Evolutionary conservation across 2,329 filamentous ascomycete species (phyloP).

Genomic region (Tolypocladium tundrense): DNA sequence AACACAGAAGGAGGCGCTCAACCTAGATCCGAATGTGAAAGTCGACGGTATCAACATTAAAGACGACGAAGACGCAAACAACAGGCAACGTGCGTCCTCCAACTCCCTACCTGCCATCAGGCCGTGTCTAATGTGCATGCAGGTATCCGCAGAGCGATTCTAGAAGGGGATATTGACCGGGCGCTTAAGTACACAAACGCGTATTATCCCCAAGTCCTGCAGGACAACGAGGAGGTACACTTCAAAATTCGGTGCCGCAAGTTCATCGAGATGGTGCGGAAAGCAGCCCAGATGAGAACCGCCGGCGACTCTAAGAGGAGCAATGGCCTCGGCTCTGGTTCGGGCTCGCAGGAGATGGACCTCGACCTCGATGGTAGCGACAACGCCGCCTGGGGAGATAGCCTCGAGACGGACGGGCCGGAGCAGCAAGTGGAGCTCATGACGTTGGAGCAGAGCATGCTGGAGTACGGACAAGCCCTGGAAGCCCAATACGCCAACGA

Average conservation of each 20-base stretch:
- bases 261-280: slow-evolving; percentile 89
- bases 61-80: slow-evolving; percentile 78
- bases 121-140: slow-evolving; percentile 8
- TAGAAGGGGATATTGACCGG: slow-evolving; percentile 85
- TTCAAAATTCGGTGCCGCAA: slow-evolving; percentile 84
- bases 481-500: slow-evolving; percentile 68
- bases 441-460: slow-evolving; percentile 54
- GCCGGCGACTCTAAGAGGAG: slow-evolving; percentile 31
- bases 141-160: slow-evolving; percentile 79
- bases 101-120: neutral
- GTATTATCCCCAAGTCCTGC: slow-evolving; percentile 72
- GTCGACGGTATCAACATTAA: slow-evolving; percentile 54
- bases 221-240: slow-evolving; percentile 71
- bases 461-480: slow-evolving; percentile 71
- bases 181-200: slow-evolving; percentile 72
- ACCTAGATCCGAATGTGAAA: slow-evolving; percentile 41
- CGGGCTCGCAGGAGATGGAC: slow-evolving; percentile 41
- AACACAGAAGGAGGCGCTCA: slow-evolving; percentile 60
- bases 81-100: slow-evolving; percentile 61
- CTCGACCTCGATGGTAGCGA: slow-evolving; percentile 40
- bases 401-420: slow-evolving; percentile 45
- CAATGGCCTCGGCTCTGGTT: slow-evolving; percentile 28
- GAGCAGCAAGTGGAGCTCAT: slow-evolving; percentile 22
- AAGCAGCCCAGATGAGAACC: slow-evolving; percentile 54
- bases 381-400: slow-evolving; percentile 28